Base-by-base conservation (phyloP, 805 yeast genomes). In the Schizosaccharomyces octosporus region DNA sequence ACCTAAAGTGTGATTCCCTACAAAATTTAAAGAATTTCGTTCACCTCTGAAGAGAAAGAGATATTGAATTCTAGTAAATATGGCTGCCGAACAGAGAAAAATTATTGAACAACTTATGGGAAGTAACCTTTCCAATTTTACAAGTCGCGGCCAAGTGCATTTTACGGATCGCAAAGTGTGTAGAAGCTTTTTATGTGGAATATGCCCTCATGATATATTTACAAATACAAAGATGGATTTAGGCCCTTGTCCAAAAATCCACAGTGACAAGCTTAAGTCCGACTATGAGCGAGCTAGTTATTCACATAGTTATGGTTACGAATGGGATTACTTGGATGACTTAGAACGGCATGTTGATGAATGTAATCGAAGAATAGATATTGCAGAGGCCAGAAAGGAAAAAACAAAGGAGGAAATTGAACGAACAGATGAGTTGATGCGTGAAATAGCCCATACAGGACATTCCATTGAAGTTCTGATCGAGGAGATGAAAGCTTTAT, bases 21-120 rank as follows among this genome's bases (percentile, higher is more conserved):
- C 13, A 36, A 36, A 13, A 36, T 3, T 36, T 7, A 5, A 36
- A 36, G 15, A 4, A 1, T 6, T 9, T 11, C 13, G 41, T 36
- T 36, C 2, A 11, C 15, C 17, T 36, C 41, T 6, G 15, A 36
- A 36, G 4, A 36, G 41, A 36, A 36, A 9, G 4, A 11, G 41
- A 13, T 27, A 36, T 36, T 36, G 13, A 36, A 36, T 36, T 4
- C 15, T 2, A 36, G 13, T 45, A 19, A 67, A 67, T 51, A 75
- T 78, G 69, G 82, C 90, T 0, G 85, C 86, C 39, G 85, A 84
- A 68, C 95, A 88, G 70, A 72, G 90, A 60, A 78, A 79, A 72
- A 78, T 81, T 60, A 72, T 88, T 36, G 93, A 85, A 69, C 88
- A 84, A 75, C 76, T 88, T 9, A 84, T 88, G 88, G 93, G 90